phyloP scores from a whole-genome alignment of 1,284 basidiomycete genomes.

The Moesziomyces sp. region DNA sequence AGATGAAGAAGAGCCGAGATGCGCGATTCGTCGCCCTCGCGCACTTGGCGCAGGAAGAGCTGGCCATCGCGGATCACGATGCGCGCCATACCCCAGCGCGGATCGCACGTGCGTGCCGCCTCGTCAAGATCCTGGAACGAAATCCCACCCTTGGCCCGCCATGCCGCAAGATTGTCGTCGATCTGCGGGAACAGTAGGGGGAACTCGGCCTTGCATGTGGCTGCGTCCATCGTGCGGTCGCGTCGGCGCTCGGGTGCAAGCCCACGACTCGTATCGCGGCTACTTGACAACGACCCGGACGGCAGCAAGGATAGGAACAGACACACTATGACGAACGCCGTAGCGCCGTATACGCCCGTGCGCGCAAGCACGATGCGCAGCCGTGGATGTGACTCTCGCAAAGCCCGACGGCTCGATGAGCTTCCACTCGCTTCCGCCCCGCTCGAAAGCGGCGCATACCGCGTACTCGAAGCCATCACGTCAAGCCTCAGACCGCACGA shows the following conservation, averaged over 20 bases:
- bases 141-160: conserved; percentile 46
- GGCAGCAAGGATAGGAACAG: conserved; percentile 19
- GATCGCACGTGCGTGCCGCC: conserved; percentile 11
- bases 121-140: conserved; percentile 30
- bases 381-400: neutral
- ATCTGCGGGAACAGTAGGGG: conserved; percentile 53
- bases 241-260: conserved; percentile 11
- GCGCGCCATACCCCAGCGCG: conserved; percentile 40
- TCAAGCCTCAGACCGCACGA: neutral
- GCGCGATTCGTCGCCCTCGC: conserved; percentile 45
- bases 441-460: neutral
- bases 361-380: conserved; percentile 10
- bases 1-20: conserved; percentile 45
- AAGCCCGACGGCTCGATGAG: neutral
- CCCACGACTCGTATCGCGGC: neutral
- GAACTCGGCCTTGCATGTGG: conserved; percentile 45
- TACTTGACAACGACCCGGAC: neutral
- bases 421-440: neutral
- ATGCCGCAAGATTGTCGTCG: conserved; percentile 29
- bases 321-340: conserved; percentile 18
- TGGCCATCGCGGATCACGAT: conserved; percentile 49
- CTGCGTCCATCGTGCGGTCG: conserved; percentile 36
- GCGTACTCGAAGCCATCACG: neutral
- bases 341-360: conserved; percentile 16
- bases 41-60: conserved; percentile 40